These are phyloP conservation scores for Penicillium longicatenatum DNA, from an alignment of 495 filamentous ascomycete genomes.

Conservation along the genomic window DNA sequence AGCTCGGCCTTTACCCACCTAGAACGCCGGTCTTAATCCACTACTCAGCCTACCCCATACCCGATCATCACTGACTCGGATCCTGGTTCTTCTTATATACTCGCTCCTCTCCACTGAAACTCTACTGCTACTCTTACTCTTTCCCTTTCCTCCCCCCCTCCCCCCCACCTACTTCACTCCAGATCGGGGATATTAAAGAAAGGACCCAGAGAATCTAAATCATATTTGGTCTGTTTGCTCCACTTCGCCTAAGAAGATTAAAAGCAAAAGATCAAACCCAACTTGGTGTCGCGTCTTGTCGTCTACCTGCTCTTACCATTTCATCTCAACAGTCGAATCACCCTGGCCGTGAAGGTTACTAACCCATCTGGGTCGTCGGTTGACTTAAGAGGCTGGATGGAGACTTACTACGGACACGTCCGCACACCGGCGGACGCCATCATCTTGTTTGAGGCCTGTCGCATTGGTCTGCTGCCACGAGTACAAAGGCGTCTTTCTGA, in stretches of 20 bases:
- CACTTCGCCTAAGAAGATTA: not conserved
- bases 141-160: too few species aligned
- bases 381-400: conserved; percentile 62
- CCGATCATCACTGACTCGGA: conserved; percentile 26
- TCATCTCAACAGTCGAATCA: conserved; percentile 1
- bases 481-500: conserved; percentile 93
- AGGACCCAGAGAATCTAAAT: not conserved
- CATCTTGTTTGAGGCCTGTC: conserved; percentile 95
- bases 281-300: not conserved
- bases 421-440: conserved; percentile 93
- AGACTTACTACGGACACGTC: conserved; percentile 93
- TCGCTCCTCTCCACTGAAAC: conserved; percentile 21
- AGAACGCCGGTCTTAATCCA: conserved; percentile 14
- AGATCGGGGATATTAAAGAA: not conserved
- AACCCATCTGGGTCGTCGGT: conserved; percentile 29
- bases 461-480: conserved; percentile 83
- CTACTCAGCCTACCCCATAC: conserved; percentile 33
- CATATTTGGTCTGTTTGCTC: not conserved
- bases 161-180: conserved; percentile 1
- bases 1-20: conserved; percentile 28
- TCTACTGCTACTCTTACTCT: conserved; percentile 12
- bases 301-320: not conserved
- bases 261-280: not conserved
- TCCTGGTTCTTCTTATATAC: conserved; percentile 30
- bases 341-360: conserved; percentile 34